phyloP scores from a whole-genome alignment of 1,284 basidiomycete genomes.

The Hemileccinum hortonii region DNA sequence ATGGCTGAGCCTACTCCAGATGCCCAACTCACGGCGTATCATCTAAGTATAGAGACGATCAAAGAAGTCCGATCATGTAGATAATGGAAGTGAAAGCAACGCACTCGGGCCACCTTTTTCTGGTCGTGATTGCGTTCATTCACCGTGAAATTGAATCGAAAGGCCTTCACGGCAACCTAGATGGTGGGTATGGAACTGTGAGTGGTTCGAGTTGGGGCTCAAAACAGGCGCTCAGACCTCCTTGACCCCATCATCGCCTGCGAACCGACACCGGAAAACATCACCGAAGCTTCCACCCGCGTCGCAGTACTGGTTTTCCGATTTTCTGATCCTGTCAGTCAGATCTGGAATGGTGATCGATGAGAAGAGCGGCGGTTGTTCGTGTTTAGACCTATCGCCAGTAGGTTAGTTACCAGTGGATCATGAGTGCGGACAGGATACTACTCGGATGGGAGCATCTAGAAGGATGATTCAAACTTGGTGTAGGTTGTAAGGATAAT shows the following conservation, averaged over 20 bases:
- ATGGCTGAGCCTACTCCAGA: conserved; percentile 12
- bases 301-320: neutral
- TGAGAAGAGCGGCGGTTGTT: neutral
- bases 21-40: conserved; percentile 15
- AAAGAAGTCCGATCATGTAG: too few species aligned
- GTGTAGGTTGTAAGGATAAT: too few species aligned
- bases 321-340: neutral
- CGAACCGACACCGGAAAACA: conserved; percentile 13
- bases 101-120: neutral
- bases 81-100: neutral
- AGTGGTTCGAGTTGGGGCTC: neutral
- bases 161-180: conserved; percentile 19
- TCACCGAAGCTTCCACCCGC: conserved; percentile 10
- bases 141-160: conserved; percentile 11
- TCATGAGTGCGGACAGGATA: neutral
- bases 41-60: conserved; percentile 3
- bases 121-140: neutral
- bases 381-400: neutral
- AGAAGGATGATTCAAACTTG: too few species aligned
- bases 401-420: neutral
- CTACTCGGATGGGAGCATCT: neutral
- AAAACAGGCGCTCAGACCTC: conserved; percentile 1
- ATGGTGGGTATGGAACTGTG: neutral
- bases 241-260: neutral
- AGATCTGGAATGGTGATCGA: neutral